phyloP scores from a whole-genome alignment of 1,284 basidiomycete genomes.

The Ceratobasidium sp. region DNA sequence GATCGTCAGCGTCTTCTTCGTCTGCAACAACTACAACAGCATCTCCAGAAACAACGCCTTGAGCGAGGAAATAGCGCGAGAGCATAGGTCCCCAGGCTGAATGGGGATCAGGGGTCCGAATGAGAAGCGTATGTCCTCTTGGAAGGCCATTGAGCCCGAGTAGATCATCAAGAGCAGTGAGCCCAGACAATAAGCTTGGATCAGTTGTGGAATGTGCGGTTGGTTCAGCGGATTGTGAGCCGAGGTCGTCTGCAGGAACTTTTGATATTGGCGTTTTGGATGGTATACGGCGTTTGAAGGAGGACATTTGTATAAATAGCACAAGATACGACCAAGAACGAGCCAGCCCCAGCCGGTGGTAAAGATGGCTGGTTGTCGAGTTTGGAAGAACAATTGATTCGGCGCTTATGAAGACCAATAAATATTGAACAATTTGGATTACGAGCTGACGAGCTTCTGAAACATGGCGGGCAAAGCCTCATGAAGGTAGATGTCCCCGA shows the following conservation, averaged over 20 bases:
- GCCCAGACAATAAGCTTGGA: conserved; percentile 60
- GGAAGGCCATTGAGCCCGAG: conserved; percentile 90
- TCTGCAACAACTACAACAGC: conserved; percentile 71
- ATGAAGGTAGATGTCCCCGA: no score
- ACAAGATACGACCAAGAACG: background rate
- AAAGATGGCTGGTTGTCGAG: no score
- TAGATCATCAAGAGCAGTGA: conserved; percentile 95
- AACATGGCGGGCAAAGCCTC: no score
- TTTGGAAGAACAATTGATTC: no score
- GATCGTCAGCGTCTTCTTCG: conserved; percentile 56
- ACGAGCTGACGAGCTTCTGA: no score
- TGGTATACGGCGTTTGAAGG: conserved; percentile 32
- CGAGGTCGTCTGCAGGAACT: background rate
- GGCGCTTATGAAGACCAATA: no score
- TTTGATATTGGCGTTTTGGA: background rate
- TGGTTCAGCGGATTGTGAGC: background rate
- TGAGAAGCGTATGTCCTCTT: conserved; percentile 73
- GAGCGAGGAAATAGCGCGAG: conserved; percentile 86
- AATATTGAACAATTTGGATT: no score
- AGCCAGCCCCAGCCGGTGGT: no score
- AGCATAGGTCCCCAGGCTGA: conserved; percentile 87
- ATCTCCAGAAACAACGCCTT: conserved; percentile 81
- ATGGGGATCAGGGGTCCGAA: conserved; percentile 83
- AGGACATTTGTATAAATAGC: conserved; percentile 14
- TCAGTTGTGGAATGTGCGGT: background rate